Percentiles rank a stretch among this genome's conserved stretches.
Evolutionary conservation across 2,329 filamentous ascomycete species (phyloP).

Genomic region (Pseudogymnoascus sp.): DNA sequence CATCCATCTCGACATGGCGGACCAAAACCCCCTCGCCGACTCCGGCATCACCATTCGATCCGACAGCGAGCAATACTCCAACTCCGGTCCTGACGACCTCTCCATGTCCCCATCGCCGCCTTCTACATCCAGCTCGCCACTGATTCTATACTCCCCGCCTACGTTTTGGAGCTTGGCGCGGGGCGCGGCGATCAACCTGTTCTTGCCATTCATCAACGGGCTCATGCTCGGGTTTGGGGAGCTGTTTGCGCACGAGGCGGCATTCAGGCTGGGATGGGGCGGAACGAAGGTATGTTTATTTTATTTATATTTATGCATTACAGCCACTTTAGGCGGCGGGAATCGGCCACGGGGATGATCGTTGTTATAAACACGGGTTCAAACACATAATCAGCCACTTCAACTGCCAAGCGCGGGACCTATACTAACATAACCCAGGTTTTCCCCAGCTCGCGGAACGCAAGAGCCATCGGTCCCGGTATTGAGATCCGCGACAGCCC

Average conservation of each 20-base stretch:
- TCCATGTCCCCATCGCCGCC: conserved; percentile 49
- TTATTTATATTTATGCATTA: neutral
- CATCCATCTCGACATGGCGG: conserved; percentile 38
- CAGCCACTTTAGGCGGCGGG: neutral
- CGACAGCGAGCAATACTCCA: conserved; percentile 75
- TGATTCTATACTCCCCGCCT: conserved; percentile 83
- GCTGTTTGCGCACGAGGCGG: conserved; percentile 90
- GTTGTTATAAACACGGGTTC: neutral
- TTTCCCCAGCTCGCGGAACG: conserved; percentile 21
- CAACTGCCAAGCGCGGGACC: neutral
- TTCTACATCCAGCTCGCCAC: conserved; percentile 35
- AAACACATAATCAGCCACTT: neutral
- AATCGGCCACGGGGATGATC: neutral
- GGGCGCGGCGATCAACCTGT: conserved; percentile 88
- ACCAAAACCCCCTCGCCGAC: conserved; percentile 51
- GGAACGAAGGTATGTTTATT: conserved; percentile 68
- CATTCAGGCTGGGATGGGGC: conserved; percentile 87
- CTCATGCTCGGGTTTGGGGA: conserved; percentile 98
- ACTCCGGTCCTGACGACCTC: conserved; percentile 54
- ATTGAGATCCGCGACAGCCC: conserved; percentile 69
- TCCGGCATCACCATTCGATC: conserved; percentile 71
- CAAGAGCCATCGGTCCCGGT: conserved; percentile 64
- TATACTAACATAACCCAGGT: conserved; percentile 18
- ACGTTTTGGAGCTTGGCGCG: conserved; percentile 78
- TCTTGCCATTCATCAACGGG: conserved; percentile 92